These are phyloP conservation scores for Phyllosticta ampelicida DNA, from an alignment of 2,329 filamentous ascomycete species.

Conservation along the genomic window DNA sequence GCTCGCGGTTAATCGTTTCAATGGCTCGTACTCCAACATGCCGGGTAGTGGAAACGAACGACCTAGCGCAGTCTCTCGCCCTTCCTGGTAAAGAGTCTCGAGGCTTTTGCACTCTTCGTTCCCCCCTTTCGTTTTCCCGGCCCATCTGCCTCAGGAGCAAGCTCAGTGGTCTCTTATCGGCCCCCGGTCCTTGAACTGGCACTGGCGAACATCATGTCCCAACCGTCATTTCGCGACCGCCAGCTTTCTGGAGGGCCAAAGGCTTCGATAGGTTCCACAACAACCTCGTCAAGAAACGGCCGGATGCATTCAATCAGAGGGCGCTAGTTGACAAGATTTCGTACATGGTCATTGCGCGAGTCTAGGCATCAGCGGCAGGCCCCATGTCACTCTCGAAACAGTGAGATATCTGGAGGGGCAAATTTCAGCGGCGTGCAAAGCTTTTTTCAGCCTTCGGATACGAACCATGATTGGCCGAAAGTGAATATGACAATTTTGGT, in stretches of 20 bases:
- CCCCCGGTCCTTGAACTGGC: neutral
- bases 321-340: neutral
- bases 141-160: neutral
- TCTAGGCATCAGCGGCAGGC: neutral
- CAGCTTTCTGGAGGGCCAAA: neutral
- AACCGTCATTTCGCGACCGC: neutral
- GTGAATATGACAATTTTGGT: neutral
- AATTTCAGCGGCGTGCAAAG: neutral
- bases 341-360: neutral
- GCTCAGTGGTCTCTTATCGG: neutral
- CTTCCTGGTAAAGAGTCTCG: neutral
- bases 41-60: too few relatives aligned
- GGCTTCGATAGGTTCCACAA: neutral
- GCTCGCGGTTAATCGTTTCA: neutral
- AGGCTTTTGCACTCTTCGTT: neutral
- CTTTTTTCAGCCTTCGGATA: neutral
- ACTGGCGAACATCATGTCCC: too few relatives aligned
- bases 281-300: neutral
- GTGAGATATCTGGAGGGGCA: neutral
- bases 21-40: neutral
- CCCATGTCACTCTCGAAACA: neutral
- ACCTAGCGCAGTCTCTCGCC: too few relatives aligned
- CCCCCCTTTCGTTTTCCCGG: neutral
- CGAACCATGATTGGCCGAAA: neutral
- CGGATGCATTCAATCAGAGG: neutral